Base-by-base conservation (phyloP, 1,284 basidiomycete genomes). In the Marasmius fiardii region DNA sequence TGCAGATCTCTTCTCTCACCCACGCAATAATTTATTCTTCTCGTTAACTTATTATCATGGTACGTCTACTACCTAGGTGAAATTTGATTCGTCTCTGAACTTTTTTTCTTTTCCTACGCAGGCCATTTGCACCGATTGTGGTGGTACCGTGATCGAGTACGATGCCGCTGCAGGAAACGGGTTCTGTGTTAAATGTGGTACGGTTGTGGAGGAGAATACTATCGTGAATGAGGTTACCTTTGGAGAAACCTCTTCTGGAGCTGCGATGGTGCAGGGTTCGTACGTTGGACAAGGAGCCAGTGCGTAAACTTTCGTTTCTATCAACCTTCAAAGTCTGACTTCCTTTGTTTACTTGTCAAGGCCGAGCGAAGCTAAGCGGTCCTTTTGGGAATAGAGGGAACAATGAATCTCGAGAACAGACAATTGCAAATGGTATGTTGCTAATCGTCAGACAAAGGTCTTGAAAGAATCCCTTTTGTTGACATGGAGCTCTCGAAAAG, bases 221-320 rank as follows among this genome's bases (percentile, higher is more conserved):
- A 96, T 99, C 61, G 94, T 98, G 14, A 92, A 90, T 62, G 88
- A 98, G 68, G 85, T 99, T 58, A 88, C 89, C 0, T 99, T 99
- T 65, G 93, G 93, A 23, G 97, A 99, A 75, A 93, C 92, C 8
- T 85, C 90, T 6, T 85, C 85, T 45, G 97, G 97, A 31, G 93
- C 94, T 11, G 94, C 96, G 0, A 92, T 97, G 75, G 95, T 98
- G 0, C 92, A 96, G 67, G 97, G 97, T 18, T 90, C 92, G 14
- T 97, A 93, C 67, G 92, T 99, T n/a, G 91, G 85, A 0, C 88
- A 93, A 64, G 90, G 93, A 57, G 87, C 94, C 54, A 95, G 95
- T 98, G 65, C 70, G 92, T 83, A 23, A n/a, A n/a, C n/a, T 47
- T 41, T 26, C 51, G 14, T 54, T 52, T 49, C 41, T 35, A n/a